Percentiles rank a stretch among this genome's conserved stretches.
phyloP scores from a whole-genome alignment of 1,284 basidiomycete species.

The Puccinia hordei region DNA sequence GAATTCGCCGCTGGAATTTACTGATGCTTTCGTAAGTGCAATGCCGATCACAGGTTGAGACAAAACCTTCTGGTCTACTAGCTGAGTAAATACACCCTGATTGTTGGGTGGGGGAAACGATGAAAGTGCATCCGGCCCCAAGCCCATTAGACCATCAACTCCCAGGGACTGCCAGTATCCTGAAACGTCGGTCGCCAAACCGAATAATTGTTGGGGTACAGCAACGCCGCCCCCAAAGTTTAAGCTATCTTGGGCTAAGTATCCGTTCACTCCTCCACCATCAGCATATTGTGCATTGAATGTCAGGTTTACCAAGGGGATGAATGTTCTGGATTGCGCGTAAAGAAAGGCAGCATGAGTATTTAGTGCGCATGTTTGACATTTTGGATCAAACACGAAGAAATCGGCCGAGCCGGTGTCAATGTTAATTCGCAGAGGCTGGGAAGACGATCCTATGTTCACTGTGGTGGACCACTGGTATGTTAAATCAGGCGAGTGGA shows the following conservation, averaged over 20 bases:
- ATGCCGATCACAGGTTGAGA: conserved; percentile 45
- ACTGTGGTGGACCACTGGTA: conserved; percentile 41
- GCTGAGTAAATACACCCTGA: conserved; percentile 39
- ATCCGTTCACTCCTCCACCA: conserved; percentile 24
- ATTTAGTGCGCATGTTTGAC: conserved; percentile 22
- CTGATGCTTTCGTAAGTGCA: conserved; percentile 25
- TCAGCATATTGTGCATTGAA: conserved; percentile 34
- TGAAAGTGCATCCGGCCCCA: conserved; percentile 37
- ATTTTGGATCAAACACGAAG: conserved; percentile 41
- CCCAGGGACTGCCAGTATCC: conserved; percentile 25
- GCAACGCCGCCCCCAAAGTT: neutral
- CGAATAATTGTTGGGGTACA: conserved; percentile 26
- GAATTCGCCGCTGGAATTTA: conserved; percentile 25
- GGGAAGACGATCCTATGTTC: conserved; percentile 27
- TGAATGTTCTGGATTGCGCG: conserved; percentile 16
- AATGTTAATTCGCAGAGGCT: conserved; percentile 36
- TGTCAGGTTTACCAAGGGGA: neutral
- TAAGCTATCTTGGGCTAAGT: conserved; percentile 18
- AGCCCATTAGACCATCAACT: conserved; percentile 42
- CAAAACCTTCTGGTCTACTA: neutral
- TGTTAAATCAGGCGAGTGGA: neutral
- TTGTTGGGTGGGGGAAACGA: conserved; percentile 20
- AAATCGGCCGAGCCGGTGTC: conserved; percentile 46
- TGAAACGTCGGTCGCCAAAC: conserved; percentile 39
- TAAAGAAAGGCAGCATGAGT: conserved; percentile 3